Evolutionary conservation across 352 stramenopile genomes (phyloP), one percentile per base, ranked within the genome.

Genomic region (Peronospora belbahrii): DNA sequence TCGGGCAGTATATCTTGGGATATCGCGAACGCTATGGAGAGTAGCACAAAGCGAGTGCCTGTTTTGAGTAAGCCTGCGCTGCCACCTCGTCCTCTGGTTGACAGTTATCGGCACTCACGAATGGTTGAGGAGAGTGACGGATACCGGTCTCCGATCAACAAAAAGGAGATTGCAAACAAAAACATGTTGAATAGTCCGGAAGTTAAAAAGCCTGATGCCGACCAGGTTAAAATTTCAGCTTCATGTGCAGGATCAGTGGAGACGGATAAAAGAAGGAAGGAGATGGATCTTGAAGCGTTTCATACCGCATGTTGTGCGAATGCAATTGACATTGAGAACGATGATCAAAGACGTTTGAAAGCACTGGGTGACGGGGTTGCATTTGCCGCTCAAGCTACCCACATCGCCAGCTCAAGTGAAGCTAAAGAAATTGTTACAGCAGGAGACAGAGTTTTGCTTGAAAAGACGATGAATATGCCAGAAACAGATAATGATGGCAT

Each of bases 51-150:
- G 36, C 52, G 64, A 50, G 36, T 52, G 20, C 22, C 54, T 9
- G 18, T 51, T 24, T 31, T 49, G 25, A 65, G 36, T 35, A 32
- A 38, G 18, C 32, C 38, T 19, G 61, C 54, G 23, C 27, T 73
- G 13, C 67, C 67, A 15, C 65, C 65, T 49, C 67, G 62, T 43
- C 59, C 62, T 38, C 31, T 33, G 38, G 51, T 45, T 43, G 62
- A 65, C 13, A 68, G 53, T 44, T 65, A 38, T 32, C 51, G 52
- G 8, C 70, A 51, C 1, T 52, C 22, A 9, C 32, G 28, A 9
- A 39, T 40, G 34, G 13, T 30, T 46, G 56, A 24, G 0, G 33
- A 52, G 15, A 39, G 49, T 33, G 46, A 58, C 5, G 47, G 34
- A 39, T 9, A 46, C 25, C 47, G 31, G 13, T 50, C 34, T 34